Evolutionary conservation across 1,139 yeast genomes (phyloP).

Genomic region (Yamadazyma sp.): DNA sequence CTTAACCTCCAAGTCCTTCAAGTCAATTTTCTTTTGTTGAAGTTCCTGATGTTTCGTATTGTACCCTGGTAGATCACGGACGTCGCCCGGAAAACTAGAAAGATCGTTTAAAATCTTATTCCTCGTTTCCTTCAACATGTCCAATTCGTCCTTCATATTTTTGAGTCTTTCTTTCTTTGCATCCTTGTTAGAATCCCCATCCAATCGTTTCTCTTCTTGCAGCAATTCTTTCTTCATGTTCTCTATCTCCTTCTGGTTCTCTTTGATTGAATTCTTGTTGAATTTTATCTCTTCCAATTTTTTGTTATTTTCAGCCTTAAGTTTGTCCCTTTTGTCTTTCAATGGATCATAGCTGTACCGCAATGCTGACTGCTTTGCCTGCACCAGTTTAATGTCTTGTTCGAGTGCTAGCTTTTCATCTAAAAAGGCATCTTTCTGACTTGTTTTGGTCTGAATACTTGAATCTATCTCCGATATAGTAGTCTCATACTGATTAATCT

Average conservation of each 20-base stretch:
- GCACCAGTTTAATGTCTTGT: slow-evolving; percentile 11
- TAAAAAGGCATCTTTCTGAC: slow-evolving; percentile 8
- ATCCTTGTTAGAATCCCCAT: not conserved
- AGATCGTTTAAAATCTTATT: not conserved
- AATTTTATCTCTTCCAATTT: slow-evolving; percentile 2
- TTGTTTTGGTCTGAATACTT: slow-evolving; percentile 5
- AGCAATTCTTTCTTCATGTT: slow-evolving; percentile 6
- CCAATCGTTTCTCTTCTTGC: slow-evolving; percentile 3
- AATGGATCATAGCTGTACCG: slow-evolving; percentile 1
- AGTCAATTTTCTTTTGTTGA: slow-evolving; percentile 2
- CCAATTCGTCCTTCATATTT: not conserved
- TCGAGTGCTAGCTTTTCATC: slow-evolving; percentile 11
- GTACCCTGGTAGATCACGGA: not conserved
- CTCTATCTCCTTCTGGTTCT: slow-evolving; percentile 3
- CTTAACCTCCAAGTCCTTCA: slow-evolving; percentile 15
- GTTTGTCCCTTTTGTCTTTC: slow-evolving; percentile 1
- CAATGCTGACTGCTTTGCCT: not conserved
- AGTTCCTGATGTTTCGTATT: slow-evolving; percentile 1
- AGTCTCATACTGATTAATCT: slow-evolving; percentile 18
- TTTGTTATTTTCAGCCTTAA: not conserved
- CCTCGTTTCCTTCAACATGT: not conserved
- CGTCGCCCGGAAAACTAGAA: not conserved
- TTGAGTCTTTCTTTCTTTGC: not conserved
- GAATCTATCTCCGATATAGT: slow-evolving; percentile 10
- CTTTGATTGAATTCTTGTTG: not conserved